Evolutionary conservation across 2,329 filamentous ascomycete genomes (phyloP), one percentile per base, ranked within the genome.

Genomic region (Aureobasidium sp.): DNA sequence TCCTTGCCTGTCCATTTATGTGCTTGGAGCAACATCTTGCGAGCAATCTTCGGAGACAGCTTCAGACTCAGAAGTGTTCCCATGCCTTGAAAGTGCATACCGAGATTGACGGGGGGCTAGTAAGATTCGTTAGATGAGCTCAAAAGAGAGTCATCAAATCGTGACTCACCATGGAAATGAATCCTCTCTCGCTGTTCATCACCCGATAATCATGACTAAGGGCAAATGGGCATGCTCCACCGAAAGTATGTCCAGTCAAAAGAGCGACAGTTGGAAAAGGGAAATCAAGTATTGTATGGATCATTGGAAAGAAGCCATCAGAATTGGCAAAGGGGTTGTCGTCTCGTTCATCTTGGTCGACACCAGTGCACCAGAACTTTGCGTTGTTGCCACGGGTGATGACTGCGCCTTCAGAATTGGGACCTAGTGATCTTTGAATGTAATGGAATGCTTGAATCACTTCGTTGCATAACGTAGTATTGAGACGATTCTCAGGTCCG

Each of bases 1-100:
- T 80, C 75, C 64, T 77, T 73, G 0, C 79, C 80, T 0, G 81
- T 84, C 80, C 80, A 84, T 42, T 71, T 74, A 62, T 84, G 78
- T 20, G 80, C 82, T 67, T 84, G 81, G 3, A 83, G 73, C 34
- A 84, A 69, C 80, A 84, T 83, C 67, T 81, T 82, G 5, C 80
- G 71, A 15, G 81, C 80, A n/a, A 83, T 70, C 50, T 77, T 74
- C 10, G 80, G 79, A 0, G 70, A 74, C 2, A 84, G 74, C 67
- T 84, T 84, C 8, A 82, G 71, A 1, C 80, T 75, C 1, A 80
- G 79, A 7, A 84, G 72, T 3, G 76, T 72, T 4, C 81, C 81
- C 52, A 84, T 83, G 10, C 81, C 82, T 15, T 79, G 78, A 63
- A 84, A 84, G 65, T 83, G 80, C 32, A 84, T 71, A 5, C 82